Percentiles rank a stretch among this genome's conserved stretches.
These are phyloP conservation scores for Coemansia sp. DNA, from an alignment of 192 early-diverging fungal genomes.

Conservation along the genomic window DNA sequence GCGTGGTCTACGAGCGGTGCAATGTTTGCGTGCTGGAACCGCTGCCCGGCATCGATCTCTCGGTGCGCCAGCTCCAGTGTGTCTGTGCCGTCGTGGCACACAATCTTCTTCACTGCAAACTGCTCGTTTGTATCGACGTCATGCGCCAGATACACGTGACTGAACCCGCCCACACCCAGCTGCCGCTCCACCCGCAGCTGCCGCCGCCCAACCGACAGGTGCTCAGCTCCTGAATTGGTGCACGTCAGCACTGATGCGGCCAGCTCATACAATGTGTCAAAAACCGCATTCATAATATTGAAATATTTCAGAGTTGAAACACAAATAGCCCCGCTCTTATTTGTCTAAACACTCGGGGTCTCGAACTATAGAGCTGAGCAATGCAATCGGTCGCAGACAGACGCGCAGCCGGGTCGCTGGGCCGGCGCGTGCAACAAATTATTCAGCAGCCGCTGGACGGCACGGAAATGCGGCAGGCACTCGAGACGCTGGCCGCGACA, in stretches of 20 bases:
- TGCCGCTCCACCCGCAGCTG: conserved; percentile 60
- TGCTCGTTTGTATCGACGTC: conserved; percentile 50
- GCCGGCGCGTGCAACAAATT: conserved; percentile 35
- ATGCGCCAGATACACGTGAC: conserved; percentile 66
- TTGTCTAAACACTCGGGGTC: too few species aligned
- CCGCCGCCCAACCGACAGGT: conserved; percentile 60
- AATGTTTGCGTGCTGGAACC: conserved; percentile 66
- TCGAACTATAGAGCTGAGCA: background rate
- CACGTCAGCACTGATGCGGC: conserved; percentile 21
- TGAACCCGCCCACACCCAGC: conserved; percentile 76
- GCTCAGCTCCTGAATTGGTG: conserved; percentile 25
- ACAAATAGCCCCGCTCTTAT: too few species aligned
- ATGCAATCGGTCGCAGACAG: conserved; percentile 10
- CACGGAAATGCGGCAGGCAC: conserved; percentile 18
- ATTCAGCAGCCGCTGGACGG: conserved; percentile 33
- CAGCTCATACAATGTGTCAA: background rate
- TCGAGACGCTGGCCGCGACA: conserved; percentile 23
- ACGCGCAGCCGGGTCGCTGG: conserved; percentile 31
- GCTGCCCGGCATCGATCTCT: conserved; percentile 68
- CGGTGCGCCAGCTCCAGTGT: conserved; percentile 62
- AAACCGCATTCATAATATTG: background rate
- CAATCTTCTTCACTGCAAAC: conserved; percentile 69
- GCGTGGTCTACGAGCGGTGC: conserved; percentile 53
- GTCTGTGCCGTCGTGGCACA: conserved; percentile 62
- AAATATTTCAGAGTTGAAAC: too few species aligned